Conservation (phyloP, 345 rosid genomes). For the Lepidium didymum region DNA sequence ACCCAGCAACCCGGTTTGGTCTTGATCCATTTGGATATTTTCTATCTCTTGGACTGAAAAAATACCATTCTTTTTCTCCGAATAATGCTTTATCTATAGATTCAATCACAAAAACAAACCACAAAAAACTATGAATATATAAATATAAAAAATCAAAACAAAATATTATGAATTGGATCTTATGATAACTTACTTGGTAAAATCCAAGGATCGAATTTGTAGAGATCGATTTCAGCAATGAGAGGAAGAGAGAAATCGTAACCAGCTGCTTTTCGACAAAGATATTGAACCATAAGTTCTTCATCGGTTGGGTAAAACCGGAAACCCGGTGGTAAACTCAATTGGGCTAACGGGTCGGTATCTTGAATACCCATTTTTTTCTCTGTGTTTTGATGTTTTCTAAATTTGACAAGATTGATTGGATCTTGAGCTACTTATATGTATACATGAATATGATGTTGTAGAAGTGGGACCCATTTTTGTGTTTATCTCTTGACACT, state of each 20-base stretch:
- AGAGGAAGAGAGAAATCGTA: slow-evolving; percentile 55
- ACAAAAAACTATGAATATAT: neutral
- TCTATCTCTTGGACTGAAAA: slow-evolving; percentile 83
- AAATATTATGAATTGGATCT: no score
- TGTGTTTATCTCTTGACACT: slow-evolving; percentile 19
- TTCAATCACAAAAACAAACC: neutral
- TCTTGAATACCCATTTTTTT: slow-evolving; percentile 56
- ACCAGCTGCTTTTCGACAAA: slow-evolving; percentile 80
- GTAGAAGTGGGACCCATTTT: slow-evolving; percentile 24
- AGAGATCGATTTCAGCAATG: slow-evolving; percentile 81
- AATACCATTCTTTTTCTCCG: slow-evolving; percentile 96
- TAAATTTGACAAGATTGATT: slow-evolving; percentile 1
- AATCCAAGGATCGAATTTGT: slow-evolving; percentile 90
- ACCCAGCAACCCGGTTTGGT: slow-evolving; percentile 83
- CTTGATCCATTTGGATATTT: slow-evolving; percentile 94
- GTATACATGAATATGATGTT: neutral
- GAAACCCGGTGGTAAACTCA: slow-evolving; percentile 93
- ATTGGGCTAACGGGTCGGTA: slow-evolving; percentile 63
- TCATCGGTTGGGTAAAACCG: slow-evolving; percentile 94
- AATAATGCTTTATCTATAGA: slow-evolving; percentile 73
- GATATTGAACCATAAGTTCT: slow-evolving; percentile 84
- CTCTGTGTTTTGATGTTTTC: neutral
- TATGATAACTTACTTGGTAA: slow-evolving; percentile 51
- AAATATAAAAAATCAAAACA: neutral
- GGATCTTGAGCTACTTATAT: neutral